A percentile compares a stretch with the other conserved stretches of the same genome.
Conservation (phyloP, 192 early-diverging fungal genomes). For the Coemansia sp. region DNA sequence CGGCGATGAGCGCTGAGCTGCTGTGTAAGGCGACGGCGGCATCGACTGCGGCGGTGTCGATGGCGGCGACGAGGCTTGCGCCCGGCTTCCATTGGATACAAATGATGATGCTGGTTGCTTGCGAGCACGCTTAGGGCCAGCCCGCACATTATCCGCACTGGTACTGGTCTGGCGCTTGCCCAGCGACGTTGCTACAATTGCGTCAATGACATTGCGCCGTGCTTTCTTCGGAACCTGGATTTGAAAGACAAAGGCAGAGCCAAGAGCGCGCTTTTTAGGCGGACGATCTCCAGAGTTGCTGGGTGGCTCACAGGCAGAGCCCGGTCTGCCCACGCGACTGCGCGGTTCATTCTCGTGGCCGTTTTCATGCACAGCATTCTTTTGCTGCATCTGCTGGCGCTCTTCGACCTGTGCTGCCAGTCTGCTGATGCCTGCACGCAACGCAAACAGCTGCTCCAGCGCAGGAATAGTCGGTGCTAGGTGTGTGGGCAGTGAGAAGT, state of each 20-base stretch:
- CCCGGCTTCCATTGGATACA: neutral
- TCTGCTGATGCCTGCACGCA: slow-evolving; percentile 7
- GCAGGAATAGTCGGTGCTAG: slow-evolving; percentile 15
- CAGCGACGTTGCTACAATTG: slow-evolving; percentile 2
- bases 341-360: neutral
- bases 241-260: slow-evolving; percentile 21
- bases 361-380: neutral
- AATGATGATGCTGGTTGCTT: slow-evolving; percentile 6
- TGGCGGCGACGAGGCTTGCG: slow-evolving; percentile 1
- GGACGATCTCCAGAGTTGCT: slow-evolving; percentile 2
- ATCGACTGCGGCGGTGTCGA: neutral
- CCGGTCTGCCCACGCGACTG: neutral
- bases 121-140: slow-evolving; percentile 21
- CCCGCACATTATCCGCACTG: neutral
- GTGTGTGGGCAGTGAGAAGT: slow-evolving; percentile 16
- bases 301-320: neutral
- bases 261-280: slow-evolving; percentile 16
- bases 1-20: neutral
- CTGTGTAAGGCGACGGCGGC: neutral
- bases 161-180: slow-evolving; percentile 16
- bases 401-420: slow-evolving; percentile 12
- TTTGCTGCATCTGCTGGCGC: neutral
- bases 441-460: slow-evolving; percentile 11
- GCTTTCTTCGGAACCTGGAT: slow-evolving; percentile 40
- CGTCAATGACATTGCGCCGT: slow-evolving; percentile 35